Evolutionary conservation across 352 stramenopile species (phyloP).

Genomic region (Phytophthora tentaculata): DNA sequence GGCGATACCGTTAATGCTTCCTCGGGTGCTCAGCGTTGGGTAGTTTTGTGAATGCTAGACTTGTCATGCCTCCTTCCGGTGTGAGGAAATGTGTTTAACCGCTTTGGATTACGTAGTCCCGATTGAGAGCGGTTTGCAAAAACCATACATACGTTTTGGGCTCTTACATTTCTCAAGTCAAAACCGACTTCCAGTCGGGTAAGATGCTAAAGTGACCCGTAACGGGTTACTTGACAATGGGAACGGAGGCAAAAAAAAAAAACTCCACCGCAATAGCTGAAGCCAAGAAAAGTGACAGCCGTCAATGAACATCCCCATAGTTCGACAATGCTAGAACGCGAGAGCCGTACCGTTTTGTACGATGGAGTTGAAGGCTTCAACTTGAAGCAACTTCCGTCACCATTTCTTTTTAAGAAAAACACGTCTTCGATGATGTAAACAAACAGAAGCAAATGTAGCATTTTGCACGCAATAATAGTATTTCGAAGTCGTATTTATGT

Average conservation of each 20-base stretch:
- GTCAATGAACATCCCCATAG: constrained; percentile 2
- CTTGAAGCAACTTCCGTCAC: no score
- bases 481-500: no score
- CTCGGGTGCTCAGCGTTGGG: constrained; percentile 10
- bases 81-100: constrained; percentile 25
- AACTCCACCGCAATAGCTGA: constrained; percentile 22
- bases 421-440: no score
- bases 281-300: constrained; percentile 3
- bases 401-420: no score
- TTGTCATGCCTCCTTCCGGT: constrained; percentile 9
- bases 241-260: no score
- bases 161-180: constrained; percentile 24
- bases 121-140: constrained; percentile 19
- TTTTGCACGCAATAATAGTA: no score
- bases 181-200: constrained; percentile 21
- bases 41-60: constrained; percentile 28
- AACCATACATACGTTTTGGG: constrained; percentile 11
- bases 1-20: constrained; percentile 36
- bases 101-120: constrained; percentile 30
- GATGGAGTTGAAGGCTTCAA: no score
- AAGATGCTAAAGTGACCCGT: constrained; percentile 19
- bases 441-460: no score
- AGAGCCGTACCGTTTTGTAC: no score
- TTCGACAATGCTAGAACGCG: neutral
- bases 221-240: constrained; percentile 8